Evolutionary conservation across 1,284 basidiomycete species (phyloP).

Genomic region (Hymenochaete sp.): DNA sequence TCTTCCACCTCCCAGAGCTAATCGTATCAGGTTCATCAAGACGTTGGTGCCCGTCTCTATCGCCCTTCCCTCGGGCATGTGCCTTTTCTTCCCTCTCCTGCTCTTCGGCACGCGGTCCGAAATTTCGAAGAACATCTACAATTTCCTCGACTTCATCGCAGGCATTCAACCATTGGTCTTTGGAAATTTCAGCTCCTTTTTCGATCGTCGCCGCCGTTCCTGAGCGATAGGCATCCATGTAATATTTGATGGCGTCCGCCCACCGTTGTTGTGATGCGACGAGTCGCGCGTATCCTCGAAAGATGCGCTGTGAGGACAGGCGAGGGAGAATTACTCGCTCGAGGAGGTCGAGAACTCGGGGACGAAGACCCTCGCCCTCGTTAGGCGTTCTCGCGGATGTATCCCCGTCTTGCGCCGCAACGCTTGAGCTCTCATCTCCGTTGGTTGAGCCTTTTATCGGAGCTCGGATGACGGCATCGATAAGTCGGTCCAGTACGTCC

Average conservation of each 20-base stretch:
- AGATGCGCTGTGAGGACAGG: constrained; percentile 68
- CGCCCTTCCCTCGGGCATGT: constrained; percentile 5
- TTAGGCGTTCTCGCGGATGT: constrained; percentile 38
- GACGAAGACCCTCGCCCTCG: constrained; percentile 57
- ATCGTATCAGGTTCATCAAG: constrained; percentile 1
- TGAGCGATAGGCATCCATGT: constrained; percentile 76
- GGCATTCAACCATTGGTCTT: constrained; percentile 60
- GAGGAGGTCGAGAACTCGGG: constrained; percentile 62
- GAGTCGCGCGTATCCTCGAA: constrained; percentile 74
- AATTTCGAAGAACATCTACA: constrained; percentile 74
- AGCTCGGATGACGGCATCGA: constrained; percentile 73
- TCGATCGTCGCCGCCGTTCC: constrained; percentile 61
- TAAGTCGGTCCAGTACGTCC: constrained; percentile 79
- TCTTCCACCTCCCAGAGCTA: constrained; percentile 56
- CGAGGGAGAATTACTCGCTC: constrained; percentile 72
- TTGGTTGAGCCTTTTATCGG: constrained; percentile 27
- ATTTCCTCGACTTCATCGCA: constrained; percentile 75
- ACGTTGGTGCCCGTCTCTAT: too few relatives aligned
- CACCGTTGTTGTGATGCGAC: constrained; percentile 63
- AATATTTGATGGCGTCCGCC: constrained; percentile 72
- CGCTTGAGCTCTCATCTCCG: constrained; percentile 29
- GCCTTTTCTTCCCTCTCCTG: constrained; percentile 13
- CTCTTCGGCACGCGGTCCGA: constrained; percentile 60
- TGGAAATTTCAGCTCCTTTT: constrained; percentile 55
- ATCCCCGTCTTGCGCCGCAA: constrained; percentile 22